Evolutionary conservation across 2,329 filamentous ascomycete species (phyloP).

Genomic region (Ascocoryne sarcoides): DNA sequence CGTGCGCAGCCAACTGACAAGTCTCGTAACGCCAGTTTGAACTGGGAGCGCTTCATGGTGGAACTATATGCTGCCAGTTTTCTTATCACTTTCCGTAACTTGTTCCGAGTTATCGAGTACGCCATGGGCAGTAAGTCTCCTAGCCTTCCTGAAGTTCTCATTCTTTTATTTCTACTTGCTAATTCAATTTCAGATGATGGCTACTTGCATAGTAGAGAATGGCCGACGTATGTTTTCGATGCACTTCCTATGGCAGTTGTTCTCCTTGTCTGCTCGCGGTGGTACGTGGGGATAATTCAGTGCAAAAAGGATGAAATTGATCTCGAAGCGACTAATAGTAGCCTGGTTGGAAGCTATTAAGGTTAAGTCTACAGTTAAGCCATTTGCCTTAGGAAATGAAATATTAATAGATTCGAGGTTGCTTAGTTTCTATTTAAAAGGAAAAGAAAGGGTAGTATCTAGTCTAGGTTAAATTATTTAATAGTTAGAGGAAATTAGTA

Average conservation of each 20-base stretch:
- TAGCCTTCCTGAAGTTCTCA: neutral
- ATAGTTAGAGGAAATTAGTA: too few relatives aligned
- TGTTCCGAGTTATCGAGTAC: constrained; percentile 40
- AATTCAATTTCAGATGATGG: constrained; percentile 25
- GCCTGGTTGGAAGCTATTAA: too few relatives aligned
- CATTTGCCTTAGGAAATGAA: too few relatives aligned
- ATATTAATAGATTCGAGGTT: too few relatives aligned
- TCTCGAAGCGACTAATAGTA: neutral
- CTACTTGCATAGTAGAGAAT: constrained; percentile 28
- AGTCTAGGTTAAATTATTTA: too few relatives aligned
- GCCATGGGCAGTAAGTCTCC: neutral
- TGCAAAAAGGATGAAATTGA: neutral
- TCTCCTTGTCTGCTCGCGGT: constrained; percentile 22
- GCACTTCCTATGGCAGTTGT: constrained; percentile 31
- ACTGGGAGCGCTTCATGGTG: constrained; percentile 29
- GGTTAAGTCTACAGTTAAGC: too few relatives aligned
- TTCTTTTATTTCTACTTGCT: neutral
- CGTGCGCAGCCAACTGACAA: constrained; percentile 3
- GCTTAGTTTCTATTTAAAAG: too few relatives aligned
- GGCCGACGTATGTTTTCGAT: constrained; percentile 38
- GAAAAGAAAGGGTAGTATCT: too few relatives aligned
- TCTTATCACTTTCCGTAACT: constrained; percentile 37
- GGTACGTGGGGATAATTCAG: constrained; percentile 5
- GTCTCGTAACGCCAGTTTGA: neutral
- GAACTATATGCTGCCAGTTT: constrained; percentile 32